Base-by-base conservation (phyloP, 106 monocot genomes). In the Apostasia ramifera region DNA sequence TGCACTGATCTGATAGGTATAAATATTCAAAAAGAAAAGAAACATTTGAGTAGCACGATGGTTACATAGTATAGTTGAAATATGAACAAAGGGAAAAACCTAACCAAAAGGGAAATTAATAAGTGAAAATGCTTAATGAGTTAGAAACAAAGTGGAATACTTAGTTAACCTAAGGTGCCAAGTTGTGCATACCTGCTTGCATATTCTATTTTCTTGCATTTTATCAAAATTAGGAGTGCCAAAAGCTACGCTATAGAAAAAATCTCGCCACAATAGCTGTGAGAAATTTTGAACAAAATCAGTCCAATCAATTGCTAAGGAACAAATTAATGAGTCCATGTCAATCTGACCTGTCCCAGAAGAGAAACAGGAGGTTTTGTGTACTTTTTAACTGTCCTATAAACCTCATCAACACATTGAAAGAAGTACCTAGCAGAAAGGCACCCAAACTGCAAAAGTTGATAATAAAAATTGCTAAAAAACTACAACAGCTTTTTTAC, bases 251-350 rank as follows among this genome's bases (percentile, higher is more conserved):
- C 83, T 88, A 63, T 94, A 94, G 81, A 94, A 94, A 52, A 94
- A 94, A 10, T 94, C 94, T 55, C 94, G 67, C 94, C 94, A 94
- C n/a, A 94, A 73, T 75, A 94, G 71, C 94, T 94, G 66, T 55
- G 1, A 55, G 53, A 41, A 40, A 5, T 46, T 10, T 3, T 6
- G 10, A 53, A 44, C 58, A 3, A 8, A 15, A 44, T 54, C 14
- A 68, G 12, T 43, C 56, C 42, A 14, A n/a, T 67, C 40, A 52
- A 42, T 11, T 39, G 50, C 3, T 12, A 13, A 40, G 12, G 46
- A 40, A 40, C 51, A 67, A 37, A 51, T 53, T 46, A 7, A 41
- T 67, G 9, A 44, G 10, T 11, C 11, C 10, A 11, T 63, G 41
- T 8, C 40, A 58, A 75, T 63, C 76, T 70, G 39, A 94, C 94